Evolutionary conservation across 345 rosid genomes (phyloP).

Genomic region (Boechera retrofracta): DNA sequence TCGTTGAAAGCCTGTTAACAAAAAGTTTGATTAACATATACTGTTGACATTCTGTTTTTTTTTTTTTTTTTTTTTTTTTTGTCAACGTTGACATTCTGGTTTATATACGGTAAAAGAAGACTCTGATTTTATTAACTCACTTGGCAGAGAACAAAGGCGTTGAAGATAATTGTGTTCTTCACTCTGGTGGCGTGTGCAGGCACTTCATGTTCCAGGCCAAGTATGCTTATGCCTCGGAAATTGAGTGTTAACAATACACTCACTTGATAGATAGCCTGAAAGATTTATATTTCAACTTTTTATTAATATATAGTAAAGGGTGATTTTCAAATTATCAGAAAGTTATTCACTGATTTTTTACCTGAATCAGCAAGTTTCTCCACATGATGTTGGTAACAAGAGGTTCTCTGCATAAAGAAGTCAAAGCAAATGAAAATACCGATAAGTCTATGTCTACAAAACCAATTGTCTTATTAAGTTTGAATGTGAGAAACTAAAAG

Average conservation of each 20-base stretch:
- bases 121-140: slow-evolving; percentile 49
- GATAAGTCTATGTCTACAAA: not conserved
- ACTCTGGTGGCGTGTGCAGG: slow-evolving; percentile 58
- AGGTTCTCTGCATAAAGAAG: slow-evolving; percentile 69
- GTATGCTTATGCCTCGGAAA: slow-evolving; percentile 64
- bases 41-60: not conserved
- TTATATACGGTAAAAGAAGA: not conserved
- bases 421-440: not conserved
- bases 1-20: slow-evolving; percentile 79
- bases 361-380: slow-evolving; percentile 96
- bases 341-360: slow-evolving; percentile 21
- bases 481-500: not conserved
- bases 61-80: too few species aligned
- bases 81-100: not conserved
- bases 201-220: slow-evolving; percentile 54
- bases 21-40: not conserved
- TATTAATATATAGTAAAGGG: not conserved
- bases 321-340: not conserved
- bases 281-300: not conserved
- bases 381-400: slow-evolving; percentile 97
- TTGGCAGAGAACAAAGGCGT: slow-evolving; percentile 90
- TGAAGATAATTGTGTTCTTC: slow-evolving; percentile 88
- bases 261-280: slow-evolving; percentile 86
- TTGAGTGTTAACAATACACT: slow-evolving; percentile 72
- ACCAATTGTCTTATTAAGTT: not conserved